Conservation (phyloP, 2,329 filamentous ascomycete species). For the Trichophyton benhamiae region DNA sequence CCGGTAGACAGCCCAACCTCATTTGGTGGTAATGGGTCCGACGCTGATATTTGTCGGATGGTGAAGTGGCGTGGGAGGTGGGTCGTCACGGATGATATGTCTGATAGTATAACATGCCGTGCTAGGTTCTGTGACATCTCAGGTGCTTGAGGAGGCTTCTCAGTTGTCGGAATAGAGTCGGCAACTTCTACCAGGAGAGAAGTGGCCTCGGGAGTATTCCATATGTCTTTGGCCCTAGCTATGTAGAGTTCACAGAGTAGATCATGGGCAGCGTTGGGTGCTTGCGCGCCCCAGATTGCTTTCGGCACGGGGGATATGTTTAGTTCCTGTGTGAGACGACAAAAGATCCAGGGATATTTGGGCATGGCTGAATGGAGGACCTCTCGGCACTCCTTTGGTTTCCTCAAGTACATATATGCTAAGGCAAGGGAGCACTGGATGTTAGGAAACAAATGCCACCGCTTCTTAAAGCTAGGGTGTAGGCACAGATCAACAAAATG, state of each 20-base stretch:
- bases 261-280: conserved; percentile 51
- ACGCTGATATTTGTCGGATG: conserved; percentile 55
- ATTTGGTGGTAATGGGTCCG: conserved; percentile 67
- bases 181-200: conserved; percentile 58
- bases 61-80: conserved; percentile 56
- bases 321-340: conserved; percentile 65
- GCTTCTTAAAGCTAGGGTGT: conserved; percentile 37
- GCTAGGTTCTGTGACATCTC: conserved; percentile 48
- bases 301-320: conserved; percentile 63
- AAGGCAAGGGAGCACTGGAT: conserved; percentile 64
- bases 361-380: conserved; percentile 57
- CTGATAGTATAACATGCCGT: conserved; percentile 66
- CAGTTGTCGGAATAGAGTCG: conserved; percentile 37
- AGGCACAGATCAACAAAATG: conserved; percentile 62
- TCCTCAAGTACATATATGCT: conserved; percentile 59
- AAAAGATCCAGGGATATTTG: conserved; percentile 72
- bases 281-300: conserved; percentile 67
- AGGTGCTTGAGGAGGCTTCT: conserved; percentile 34
- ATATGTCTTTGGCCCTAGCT: conserved; percentile 64
- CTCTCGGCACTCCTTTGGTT: conserved; percentile 52
- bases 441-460: conserved; percentile 50
- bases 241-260: conserved; percentile 68
- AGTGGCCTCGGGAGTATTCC: conserved; percentile 65
- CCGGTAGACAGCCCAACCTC: conserved; percentile 12
- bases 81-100: conserved; percentile 57